Base-by-base conservation (phyloP, 257 asterid species). In the Coffea canephora region DNA sequence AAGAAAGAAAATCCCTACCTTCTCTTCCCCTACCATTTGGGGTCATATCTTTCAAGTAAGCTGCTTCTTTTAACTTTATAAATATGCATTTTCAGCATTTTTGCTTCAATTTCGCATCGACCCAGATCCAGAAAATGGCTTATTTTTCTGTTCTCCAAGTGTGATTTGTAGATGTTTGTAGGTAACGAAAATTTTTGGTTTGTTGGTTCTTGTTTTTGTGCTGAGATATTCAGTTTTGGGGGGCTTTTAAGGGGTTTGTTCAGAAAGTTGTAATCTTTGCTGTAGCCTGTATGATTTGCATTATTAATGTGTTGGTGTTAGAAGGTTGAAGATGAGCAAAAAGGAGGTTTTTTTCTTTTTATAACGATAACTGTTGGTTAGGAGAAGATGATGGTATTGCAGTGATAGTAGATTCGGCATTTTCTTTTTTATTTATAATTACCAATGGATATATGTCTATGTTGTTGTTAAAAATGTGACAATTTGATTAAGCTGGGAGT, bases 61-160 rank as follows among this genome's bases (percentile, higher is more conserved):
- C 70, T 25, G 77, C 84, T 74, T 69, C 45, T 52, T 46, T 19
- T 13, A 21, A 71, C 65, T 75, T 45, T 75, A 68, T 69, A 70
- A 66, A 57, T 73, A 27, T 76, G 84, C 71, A 57, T 75, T 67
- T 49, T 34, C 23, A n/a, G 75, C 73, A 49, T 15, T 75, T 59
- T 80, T 34, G 34, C 34, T 36, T 34, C 76, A 7, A 14, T 81
- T 49, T 61, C 69, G 45, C 11, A 27, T 36, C 48, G 76, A 11
- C 76, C 66, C 73, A 75, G 77, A 76, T 81, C 84, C 75, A 80
- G 21, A 76, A 81, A 21, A 25, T 80, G 62, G 66, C 23, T 12
- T 75, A 46, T 41, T 75, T 81, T 74, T 74, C 41, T 36, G 59
- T 67, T 52, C 0, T 23, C 3, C 69, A 21, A 19, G 13, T 46